A percentile compares a stretch with the other conserved stretches of the same genome.
These are phyloP conservation scores for Rhizophlyctis rosea DNA, from an alignment of 192 early-diverging fungal species.

Conservation along the genomic window DNA sequence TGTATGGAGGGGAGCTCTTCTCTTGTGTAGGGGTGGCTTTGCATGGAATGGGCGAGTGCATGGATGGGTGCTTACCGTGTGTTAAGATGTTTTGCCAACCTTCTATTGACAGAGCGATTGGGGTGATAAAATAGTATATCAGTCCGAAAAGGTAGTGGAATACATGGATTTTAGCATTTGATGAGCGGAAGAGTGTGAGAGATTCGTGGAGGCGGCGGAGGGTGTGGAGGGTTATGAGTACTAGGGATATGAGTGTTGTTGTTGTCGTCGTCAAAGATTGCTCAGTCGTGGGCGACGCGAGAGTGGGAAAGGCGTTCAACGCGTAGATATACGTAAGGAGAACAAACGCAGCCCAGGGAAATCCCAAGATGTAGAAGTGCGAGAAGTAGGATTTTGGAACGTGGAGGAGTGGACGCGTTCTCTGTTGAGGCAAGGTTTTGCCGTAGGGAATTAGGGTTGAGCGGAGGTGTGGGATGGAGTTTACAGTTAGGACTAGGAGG, in stretches of 20 bases:
- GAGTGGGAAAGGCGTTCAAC: too few species aligned
- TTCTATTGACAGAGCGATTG: constrained; percentile 26
- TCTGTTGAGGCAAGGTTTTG: neutral
- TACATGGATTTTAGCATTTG: constrained; percentile 28
- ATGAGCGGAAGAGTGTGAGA: constrained; percentile 1
- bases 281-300: too few species aligned
- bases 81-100: too few species aligned
- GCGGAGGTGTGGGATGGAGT: constrained; percentile 1
- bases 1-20: too few species aligned
- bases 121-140: constrained; percentile 30
- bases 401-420: neutral
- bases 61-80: too few species aligned
- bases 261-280: too few species aligned
- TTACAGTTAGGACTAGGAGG: neutral
- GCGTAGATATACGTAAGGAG: too few species aligned
- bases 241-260: too few species aligned
- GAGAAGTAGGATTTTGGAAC: constrained; percentile 31
- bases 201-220: constrained; percentile 22
- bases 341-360: constrained; percentile 10
- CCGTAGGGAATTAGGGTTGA: constrained; percentile 2
- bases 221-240: constrained; percentile 21
- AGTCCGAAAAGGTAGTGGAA: constrained; percentile 31
- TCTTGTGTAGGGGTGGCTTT: too few species aligned
- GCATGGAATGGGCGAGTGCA: too few species aligned
- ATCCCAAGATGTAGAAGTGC: constrained; percentile 35